phyloP scores from a whole-genome alignment of 2,329 filamentous ascomycete species.

The Xylaria sp. region DNA sequence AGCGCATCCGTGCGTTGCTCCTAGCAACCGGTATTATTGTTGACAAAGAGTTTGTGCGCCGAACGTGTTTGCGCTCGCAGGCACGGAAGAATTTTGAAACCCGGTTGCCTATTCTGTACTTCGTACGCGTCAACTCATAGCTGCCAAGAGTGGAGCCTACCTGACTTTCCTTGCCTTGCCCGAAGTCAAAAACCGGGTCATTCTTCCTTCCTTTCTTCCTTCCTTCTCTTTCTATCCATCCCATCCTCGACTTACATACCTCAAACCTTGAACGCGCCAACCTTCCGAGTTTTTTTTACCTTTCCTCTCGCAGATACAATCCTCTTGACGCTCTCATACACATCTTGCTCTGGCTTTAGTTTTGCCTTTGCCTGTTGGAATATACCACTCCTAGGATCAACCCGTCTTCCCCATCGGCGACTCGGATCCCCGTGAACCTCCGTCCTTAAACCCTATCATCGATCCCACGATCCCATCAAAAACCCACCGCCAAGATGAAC shows the following conservation, averaged over 20 bases:
- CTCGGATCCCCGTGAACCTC: background rate
- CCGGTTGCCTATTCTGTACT: background rate
- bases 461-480: background rate
- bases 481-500: slow-evolving; percentile 42
- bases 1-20: slow-evolving; percentile 12
- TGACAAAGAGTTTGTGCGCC: slow-evolving; percentile 12
- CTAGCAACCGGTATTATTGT: slow-evolving; percentile 21
- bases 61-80: background rate
- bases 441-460: background rate
- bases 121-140: too few relatives aligned
- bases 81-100: slow-evolving; percentile 12
- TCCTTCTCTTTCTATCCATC: background rate
- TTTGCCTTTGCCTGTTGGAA: background rate
- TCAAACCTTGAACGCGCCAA: too few relatives aligned
- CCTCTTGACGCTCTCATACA: too few relatives aligned
- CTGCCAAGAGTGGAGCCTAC: slow-evolving; percentile 6
- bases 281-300: too few relatives aligned
- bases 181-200: too few relatives aligned
- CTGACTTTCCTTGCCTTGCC: too few relatives aligned
- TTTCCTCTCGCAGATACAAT: too few relatives aligned
- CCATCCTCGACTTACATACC: too few relatives aligned
- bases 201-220: background rate
- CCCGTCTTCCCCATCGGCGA: too few relatives aligned
- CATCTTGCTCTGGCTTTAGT: too few relatives aligned
- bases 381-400: background rate